Evolutionary conservation across 2,329 filamentous ascomycete genomes (phyloP).

Genomic region (Pseudogymnoascus pannorum): DNA sequence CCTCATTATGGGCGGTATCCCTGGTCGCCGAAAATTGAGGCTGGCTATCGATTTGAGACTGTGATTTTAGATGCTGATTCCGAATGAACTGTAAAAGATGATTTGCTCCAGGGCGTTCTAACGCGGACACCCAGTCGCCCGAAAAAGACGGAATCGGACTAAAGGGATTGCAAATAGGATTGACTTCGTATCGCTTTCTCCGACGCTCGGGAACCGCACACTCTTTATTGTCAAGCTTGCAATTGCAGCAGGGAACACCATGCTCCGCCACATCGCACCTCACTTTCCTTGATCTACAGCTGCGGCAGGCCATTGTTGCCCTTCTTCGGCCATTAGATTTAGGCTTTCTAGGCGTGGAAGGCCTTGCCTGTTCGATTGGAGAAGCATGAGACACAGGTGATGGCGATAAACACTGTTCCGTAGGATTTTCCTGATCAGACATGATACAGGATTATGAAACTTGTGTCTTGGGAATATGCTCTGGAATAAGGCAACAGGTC

Average conservation of each 20-base stretch:
- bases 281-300: not conserved
- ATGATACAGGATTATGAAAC: not conserved
- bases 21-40: not conserved
- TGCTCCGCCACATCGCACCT: not conserved
- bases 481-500: not conserved
- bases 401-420: not conserved
- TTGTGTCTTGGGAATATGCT: not conserved
- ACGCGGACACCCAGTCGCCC: not conserved
- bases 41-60: not conserved
- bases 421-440: not conserved
- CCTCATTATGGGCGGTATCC: not conserved
- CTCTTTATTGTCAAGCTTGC: not conserved
- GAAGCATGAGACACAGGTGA: not conserved
- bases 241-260: not conserved
- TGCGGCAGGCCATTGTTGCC: not conserved
- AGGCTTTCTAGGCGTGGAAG: not conserved
- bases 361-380: not conserved
- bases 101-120: not conserved
- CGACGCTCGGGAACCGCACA: not conserved
- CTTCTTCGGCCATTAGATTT: not conserved
- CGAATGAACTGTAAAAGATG: not conserved
- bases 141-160: not conserved
- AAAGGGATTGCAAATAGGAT: not conserved
- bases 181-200: not conserved
- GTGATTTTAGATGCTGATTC: not conserved